Conservation (phyloP, 2,329 filamentous ascomycete species). For the Curvularia hawaiiensis region DNA sequence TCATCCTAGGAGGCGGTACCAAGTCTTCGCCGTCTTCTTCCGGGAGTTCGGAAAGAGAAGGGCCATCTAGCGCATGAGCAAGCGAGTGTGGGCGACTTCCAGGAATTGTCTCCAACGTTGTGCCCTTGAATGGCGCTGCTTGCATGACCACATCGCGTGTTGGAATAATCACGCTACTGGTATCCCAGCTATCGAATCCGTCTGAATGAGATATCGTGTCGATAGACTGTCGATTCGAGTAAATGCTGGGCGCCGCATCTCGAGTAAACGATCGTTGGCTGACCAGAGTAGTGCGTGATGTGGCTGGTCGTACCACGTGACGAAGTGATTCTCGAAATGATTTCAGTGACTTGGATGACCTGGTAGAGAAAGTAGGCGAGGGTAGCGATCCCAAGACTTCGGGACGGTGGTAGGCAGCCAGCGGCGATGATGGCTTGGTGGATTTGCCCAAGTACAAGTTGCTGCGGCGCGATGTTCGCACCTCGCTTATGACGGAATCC, state of each 20-base stretch:
- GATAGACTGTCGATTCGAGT: constrained; percentile 42
- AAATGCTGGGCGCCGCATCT: constrained; percentile 37
- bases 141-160: constrained; percentile 57
- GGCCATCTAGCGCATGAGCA: constrained; percentile 62
- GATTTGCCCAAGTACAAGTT: constrained; percentile 35
- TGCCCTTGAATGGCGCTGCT: constrained; percentile 48
- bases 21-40: constrained; percentile 37
- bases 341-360: constrained; percentile 43
- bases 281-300: constrained; percentile 45
- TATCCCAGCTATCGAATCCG: constrained; percentile 78
- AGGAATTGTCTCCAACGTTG: constrained; percentile 73
- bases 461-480: constrained; percentile 31
- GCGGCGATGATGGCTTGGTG: constrained; percentile 32
- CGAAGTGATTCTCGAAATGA: constrained; percentile 48
- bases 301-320: constrained; percentile 45
- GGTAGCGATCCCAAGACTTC: constrained; percentile 30
- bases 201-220: constrained; percentile 54
- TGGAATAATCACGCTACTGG: constrained; percentile 68
- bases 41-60: constrained; percentile 43
- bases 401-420: constrained; percentile 18
- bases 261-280: constrained; percentile 38
- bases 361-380: constrained; percentile 44
- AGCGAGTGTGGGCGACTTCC: constrained; percentile 70
- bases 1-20: constrained; percentile 40
- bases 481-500: constrained; percentile 46